Evolutionary conservation across 495 filamentous ascomycete genomes (phyloP).

Genomic region (Aspergillus baeticus): DNA sequence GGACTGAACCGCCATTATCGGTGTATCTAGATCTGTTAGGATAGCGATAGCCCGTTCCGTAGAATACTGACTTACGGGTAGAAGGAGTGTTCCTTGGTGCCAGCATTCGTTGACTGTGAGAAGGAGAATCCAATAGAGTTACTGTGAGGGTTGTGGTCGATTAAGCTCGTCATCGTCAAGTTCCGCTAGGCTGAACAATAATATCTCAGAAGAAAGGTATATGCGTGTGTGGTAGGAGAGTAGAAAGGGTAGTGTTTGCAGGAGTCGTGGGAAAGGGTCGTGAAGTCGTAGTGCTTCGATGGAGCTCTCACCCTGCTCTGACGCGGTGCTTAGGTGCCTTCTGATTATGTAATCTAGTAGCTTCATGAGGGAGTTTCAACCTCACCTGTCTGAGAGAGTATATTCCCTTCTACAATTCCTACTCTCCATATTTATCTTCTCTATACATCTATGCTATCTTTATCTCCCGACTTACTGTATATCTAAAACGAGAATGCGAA

Average conservation of each 20-base stretch:
- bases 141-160: conserved; percentile 40
- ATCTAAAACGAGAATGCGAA: too few species aligned
- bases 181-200: neutral
- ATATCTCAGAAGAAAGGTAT: neutral
- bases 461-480: too few species aligned
- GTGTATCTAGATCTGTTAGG: conserved; percentile 66
- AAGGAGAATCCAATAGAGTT: conserved; percentile 61
- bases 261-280: conserved; percentile 6
- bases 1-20: conserved; percentile 94
- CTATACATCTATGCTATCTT: neutral
- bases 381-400: neutral
- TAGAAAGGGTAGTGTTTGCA: neutral
- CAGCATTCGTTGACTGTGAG: conserved; percentile 48
- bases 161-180: conserved; percentile 44
- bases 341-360: conserved; percentile 36
- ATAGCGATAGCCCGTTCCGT: conserved; percentile 4
- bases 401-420: neutral
- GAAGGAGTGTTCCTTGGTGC: conserved; percentile 74
- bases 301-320: conserved; percentile 31
- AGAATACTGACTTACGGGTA: conserved; percentile 75
- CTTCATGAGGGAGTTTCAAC: conserved; percentile 7
- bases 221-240: neutral
- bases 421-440: neutral
- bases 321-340: conserved; percentile 45
- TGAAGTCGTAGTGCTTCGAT: conserved; percentile 10